Evolutionary conservation across 176 grass and related monocot genomes (phyloP).

Genomic region (Hsuehochloa calcarea): DNA sequence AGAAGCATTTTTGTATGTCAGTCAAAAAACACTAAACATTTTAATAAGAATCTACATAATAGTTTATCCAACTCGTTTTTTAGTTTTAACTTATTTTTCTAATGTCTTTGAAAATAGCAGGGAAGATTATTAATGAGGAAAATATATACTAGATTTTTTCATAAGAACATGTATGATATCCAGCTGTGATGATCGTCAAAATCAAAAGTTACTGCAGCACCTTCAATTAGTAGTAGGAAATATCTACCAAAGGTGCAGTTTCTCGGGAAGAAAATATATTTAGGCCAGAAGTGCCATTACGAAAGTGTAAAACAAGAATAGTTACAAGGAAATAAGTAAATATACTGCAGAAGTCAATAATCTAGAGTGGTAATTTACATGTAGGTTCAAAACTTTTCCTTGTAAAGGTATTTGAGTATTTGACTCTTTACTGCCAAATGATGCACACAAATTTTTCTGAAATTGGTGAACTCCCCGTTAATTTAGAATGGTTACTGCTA

Average conservation of each 20-base stretch:
- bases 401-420: not conserved
- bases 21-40: not conserved
- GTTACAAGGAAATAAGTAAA: not conserved
- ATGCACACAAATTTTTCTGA: not conserved
- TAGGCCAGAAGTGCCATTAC: not conserved
- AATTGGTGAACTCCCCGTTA: not conserved
- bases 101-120: not conserved
- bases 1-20: not conserved
- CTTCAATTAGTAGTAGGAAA: not conserved
- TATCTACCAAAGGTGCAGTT: conserved; percentile 15
- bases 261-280: not conserved
- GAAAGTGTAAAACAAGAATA: not conserved
- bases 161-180: not conserved
- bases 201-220: not conserved
- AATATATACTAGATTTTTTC: not conserved
- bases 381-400: not conserved
- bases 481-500: not conserved
- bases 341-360: not conserved
- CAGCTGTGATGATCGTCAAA: not conserved
- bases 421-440: not conserved
- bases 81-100: not conserved
- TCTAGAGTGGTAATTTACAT: not conserved
- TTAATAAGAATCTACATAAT: not conserved
- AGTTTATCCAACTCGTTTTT: not conserved
- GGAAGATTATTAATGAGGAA: not conserved